phyloP scores from a whole-genome alignment of 2,329 filamentous ascomycete species.

The Xylaria sp. region DNA sequence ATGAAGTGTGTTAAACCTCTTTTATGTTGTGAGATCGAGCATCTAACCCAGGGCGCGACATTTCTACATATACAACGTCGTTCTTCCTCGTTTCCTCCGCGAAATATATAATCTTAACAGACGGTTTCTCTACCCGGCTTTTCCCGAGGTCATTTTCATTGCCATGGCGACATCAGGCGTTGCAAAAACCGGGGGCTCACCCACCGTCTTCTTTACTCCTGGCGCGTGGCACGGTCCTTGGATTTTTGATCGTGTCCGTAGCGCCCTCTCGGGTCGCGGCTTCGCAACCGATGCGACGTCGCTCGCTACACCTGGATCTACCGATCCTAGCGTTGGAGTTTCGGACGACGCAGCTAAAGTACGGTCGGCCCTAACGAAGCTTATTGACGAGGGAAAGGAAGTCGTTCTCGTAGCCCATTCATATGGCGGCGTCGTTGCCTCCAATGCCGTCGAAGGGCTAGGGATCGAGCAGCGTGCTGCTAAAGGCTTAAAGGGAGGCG shows the following conservation, averaged over 20 bases:
- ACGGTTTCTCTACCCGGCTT: neutral
- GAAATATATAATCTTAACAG: neutral
- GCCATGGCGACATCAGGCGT: neutral
- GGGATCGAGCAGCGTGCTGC: constrained; percentile 27
- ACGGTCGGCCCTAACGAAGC: constrained; percentile 1
- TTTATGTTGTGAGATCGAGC: too few relatives aligned
- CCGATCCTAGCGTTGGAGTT: constrained; percentile 10
- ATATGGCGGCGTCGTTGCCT: constrained; percentile 32
- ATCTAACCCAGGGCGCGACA: too few relatives aligned
- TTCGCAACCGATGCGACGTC: constrained; percentile 23
- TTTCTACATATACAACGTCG: neutral
- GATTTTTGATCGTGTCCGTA: constrained; percentile 26
- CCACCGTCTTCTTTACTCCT: constrained; percentile 26
- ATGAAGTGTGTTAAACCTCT: too few relatives aligned
- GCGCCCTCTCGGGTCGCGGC: constrained; percentile 20
- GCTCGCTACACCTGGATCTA: constrained; percentile 24
- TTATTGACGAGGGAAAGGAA: constrained; percentile 27
- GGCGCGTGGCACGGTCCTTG: constrained; percentile 29
- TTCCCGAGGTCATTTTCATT: neutral
- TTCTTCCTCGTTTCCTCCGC: neutral
- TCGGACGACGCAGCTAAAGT: constrained; percentile 8
- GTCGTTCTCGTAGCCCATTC: constrained; percentile 38
- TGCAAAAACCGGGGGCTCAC: neutral
- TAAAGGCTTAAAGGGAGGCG: constrained; percentile 31
- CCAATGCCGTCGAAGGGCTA: constrained; percentile 31